A percentile compares a stretch with the other conserved stretches of the same genome.
phyloP scores from a whole-genome alignment of 2,329 filamentous ascomycete genomes.

The Chrysoporthe austroafricana region DNA sequence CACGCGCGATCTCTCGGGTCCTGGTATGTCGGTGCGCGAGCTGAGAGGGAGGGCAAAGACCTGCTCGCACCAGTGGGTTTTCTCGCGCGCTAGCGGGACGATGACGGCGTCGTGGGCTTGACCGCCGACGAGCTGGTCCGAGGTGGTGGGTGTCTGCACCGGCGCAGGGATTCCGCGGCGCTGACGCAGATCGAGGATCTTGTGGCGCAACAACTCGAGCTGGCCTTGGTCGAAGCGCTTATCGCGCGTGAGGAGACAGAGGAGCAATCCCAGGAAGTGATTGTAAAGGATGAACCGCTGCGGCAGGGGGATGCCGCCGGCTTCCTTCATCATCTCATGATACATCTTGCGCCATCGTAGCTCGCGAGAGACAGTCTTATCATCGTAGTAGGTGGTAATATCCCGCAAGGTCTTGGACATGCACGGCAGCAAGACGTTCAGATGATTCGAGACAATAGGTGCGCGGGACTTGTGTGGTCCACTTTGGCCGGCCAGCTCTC shows the following conservation, averaged over 20 bases:
- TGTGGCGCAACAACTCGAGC: constrained; percentile 52
- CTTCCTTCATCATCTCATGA: constrained; percentile 57
- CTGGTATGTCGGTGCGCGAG: constrained; percentile 42
- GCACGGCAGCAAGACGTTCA: constrained; percentile 61
- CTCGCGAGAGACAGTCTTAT: constrained; percentile 51
- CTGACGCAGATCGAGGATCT: constrained; percentile 56
- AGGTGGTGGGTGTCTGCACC: constrained; percentile 1
- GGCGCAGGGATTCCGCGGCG: constrained; percentile 49
- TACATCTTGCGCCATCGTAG: constrained; percentile 64
- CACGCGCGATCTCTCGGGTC: constrained; percentile 13
- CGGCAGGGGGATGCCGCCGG: constrained; percentile 53
- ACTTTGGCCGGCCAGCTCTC: constrained; percentile 58
- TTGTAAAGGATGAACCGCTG: constrained; percentile 61
- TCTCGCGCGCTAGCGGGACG: constrained; percentile 40
- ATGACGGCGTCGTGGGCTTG: constrained; percentile 14
- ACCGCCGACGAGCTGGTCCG: constrained; percentile 5
- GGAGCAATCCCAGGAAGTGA: constrained; percentile 54
- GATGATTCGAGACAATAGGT: constrained; percentile 56
- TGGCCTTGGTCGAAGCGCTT: constrained; percentile 57
- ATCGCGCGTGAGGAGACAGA: constrained; percentile 57
- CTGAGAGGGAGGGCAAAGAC: constrained; percentile 61
- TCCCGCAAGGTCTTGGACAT: constrained; percentile 56
- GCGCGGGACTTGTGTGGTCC: constrained; percentile 55
- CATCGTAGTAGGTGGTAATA: constrained; percentile 56
- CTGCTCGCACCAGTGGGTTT: constrained; percentile 61